Conservation (phyloP, 2,329 filamentous ascomycete species). For the Gremmenia infestans region DNA sequence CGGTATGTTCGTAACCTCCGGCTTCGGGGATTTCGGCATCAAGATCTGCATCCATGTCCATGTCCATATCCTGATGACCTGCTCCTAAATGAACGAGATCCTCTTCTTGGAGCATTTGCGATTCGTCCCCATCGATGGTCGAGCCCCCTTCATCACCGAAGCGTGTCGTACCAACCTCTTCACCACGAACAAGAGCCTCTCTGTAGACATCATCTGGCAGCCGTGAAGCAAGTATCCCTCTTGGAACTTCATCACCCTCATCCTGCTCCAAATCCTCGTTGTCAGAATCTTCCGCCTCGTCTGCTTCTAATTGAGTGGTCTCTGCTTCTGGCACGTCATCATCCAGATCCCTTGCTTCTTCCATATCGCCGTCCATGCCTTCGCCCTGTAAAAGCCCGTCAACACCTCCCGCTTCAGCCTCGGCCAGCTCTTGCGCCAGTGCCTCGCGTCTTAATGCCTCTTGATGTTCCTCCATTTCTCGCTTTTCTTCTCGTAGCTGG, state of each 20-base stretch:
- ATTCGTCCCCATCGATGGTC: conserved; percentile 52
- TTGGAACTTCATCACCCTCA: conserved; percentile 29
- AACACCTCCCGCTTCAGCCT: conserved; percentile 50
- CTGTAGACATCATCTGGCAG: conserved; percentile 59
- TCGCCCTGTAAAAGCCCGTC: conserved; percentile 35
- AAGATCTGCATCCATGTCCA: conserved; percentile 63
- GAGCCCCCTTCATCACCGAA: conserved; percentile 41
- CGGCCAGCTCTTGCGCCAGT: conserved; percentile 68
- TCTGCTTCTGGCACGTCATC: conserved; percentile 66
- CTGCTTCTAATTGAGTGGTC: conserved; percentile 33
- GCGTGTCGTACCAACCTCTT: conserved; percentile 40
- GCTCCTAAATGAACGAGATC: conserved; percentile 41
- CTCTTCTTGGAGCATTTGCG: conserved; percentile 60
- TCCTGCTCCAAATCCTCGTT: conserved; percentile 37
- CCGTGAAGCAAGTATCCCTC: conserved; percentile 33
- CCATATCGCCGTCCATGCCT: conserved; percentile 34
- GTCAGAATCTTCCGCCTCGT: conserved; percentile 36
- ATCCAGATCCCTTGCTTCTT: conserved; percentile 59
- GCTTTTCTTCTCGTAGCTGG: conserved; percentile 82
- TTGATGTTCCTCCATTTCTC: conserved; percentile 82
- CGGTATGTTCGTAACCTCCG: conserved; percentile 69
- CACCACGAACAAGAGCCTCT: conserved; percentile 50
- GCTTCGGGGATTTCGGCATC: conserved; percentile 67
- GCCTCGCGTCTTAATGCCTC: conserved; percentile 67
- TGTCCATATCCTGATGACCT: conserved; percentile 33